Evolutionary conservation across 768 basidiomycete genomes (phyloP), one percentile per base, ranked within the genome.

Genomic region (Trametes meyenii): DNA sequence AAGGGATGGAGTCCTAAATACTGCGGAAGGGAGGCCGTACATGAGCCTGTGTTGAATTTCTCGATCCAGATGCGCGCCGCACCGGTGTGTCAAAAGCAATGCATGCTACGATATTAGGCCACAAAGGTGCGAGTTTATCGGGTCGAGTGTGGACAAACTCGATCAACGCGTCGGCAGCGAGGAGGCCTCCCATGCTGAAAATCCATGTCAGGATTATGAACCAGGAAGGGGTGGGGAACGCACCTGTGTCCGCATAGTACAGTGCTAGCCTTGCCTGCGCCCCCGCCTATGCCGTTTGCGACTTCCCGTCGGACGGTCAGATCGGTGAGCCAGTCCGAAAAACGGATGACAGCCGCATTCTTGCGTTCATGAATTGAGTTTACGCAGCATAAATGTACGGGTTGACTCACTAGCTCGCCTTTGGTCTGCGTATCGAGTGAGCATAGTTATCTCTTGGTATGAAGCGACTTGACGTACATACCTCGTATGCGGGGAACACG

Each of bases 321-420:
- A n/a, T 85, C 89, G 0, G 92, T 90, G 44, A 97, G 83, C 96
- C 95, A 97, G 70, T 96, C 94, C 8, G 92, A 85, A 73, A 97
- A 96, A 8, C 85, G 84, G 33, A 88, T 83, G 3, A 94, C 89
- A 14, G 95, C 93, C 70, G 87, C 87, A 48, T 81, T 83, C 93
- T 95, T 48, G 58, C 33, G 44, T 35, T 57, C 24, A 65, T 62
- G 33, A 46, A 45, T 58, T 35, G 33, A 53, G 60, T 59, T 19
- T 63, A 50, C 19, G 52, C 46, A 36, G 52, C 43, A 12, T 42
- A 12, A 17, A 13, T n/a, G n/a, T n/a, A n/a, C n/a, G n/a, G 14
- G 85, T 66, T 69, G 5, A 21, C 86, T 66, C 70, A 95, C 94
- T 73, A 97, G 75, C 57, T 95, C 89, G 45, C 95, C 95, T 74